Evolutionary conservation across 2,329 filamentous ascomycete species (phyloP).

Genomic region (Cladosporium colombiae): DNA sequence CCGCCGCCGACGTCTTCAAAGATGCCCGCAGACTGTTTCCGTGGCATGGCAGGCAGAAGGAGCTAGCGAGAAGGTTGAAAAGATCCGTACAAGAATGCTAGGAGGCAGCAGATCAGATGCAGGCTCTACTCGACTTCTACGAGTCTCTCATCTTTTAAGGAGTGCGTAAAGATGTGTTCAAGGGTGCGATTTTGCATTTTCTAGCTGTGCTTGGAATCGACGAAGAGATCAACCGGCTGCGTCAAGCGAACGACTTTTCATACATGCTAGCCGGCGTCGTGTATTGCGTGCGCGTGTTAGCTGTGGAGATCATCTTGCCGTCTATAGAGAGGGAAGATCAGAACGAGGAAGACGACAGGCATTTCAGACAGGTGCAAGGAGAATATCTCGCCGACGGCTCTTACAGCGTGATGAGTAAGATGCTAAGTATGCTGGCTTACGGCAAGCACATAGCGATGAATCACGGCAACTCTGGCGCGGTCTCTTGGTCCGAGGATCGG

Average conservation of each 20-base stretch:
- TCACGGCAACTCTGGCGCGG: constrained; percentile 24
- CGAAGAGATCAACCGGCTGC: constrained; percentile 20
- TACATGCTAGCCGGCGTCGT: constrained; percentile 28
- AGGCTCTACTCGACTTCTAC: background rate
- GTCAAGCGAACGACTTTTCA: constrained; percentile 24
- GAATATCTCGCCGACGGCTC: constrained; percentile 28
- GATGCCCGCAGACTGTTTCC: background rate
- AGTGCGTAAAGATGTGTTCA: constrained; percentile 21
- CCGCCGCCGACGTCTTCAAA: background rate
- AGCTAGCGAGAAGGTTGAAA: background rate
- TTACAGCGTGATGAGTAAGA: constrained; percentile 29
- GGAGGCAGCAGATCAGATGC: background rate
- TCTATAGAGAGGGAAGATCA: constrained; percentile 21
- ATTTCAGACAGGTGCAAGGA: constrained; percentile 23
- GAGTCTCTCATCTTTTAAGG: background rate
- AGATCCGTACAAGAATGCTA: background rate
- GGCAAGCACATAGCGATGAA: constrained; percentile 27
- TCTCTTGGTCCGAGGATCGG: constrained; percentile 22
- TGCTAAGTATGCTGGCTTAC: constrained; percentile 30
- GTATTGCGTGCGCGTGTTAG: constrained; percentile 27
- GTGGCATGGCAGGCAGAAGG: background rate
- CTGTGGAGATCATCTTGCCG: constrained; percentile 26
- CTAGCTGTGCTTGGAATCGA: constrained; percentile 23
- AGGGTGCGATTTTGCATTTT: constrained; percentile 24
- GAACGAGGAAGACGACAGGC: constrained; percentile 23